phyloP scores from a whole-genome alignment of 345 rosid genomes.

The Salix caprea region DNA sequence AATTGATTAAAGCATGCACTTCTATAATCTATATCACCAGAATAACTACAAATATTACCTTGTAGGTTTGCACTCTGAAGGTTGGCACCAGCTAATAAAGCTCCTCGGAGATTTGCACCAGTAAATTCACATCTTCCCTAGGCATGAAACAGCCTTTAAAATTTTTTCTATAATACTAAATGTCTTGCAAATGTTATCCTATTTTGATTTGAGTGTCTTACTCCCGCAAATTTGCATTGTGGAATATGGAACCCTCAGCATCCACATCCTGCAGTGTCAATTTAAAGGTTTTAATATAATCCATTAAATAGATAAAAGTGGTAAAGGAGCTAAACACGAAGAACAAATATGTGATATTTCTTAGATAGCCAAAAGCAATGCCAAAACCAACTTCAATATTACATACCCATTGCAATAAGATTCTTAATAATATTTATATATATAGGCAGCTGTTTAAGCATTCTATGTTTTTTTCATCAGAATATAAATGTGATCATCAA shows the following conservation, averaged over 20 bases:
- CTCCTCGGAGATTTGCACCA: conserved; percentile 81
- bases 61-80: conserved; percentile 96
- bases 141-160: conserved; percentile 32
- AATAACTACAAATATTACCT: conserved; percentile 36
- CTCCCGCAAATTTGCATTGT: conserved; percentile 92
- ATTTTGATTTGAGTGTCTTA: conserved; percentile 36
- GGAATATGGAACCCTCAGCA: conserved; percentile 76
- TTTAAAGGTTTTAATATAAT: conserved; percentile 14
- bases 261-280: conserved; percentile 58
- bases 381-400: background rate
- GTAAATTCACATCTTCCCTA: conserved; percentile 93
- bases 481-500: background rate
- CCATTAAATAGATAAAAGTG: conserved; percentile 1
- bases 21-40: background rate
- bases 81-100: conserved; percentile 76
- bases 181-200: background rate
- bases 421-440: background rate
- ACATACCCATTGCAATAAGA: background rate
- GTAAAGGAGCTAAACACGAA: background rate
- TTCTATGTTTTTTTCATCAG: background rate
- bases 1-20: background rate
- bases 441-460: background rate
- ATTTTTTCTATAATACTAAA: background rate
- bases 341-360: background rate
- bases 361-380: background rate